phyloP scores from a whole-genome alignment of 352 stramenopile species.

The Achlya hypogyna region DNA sequence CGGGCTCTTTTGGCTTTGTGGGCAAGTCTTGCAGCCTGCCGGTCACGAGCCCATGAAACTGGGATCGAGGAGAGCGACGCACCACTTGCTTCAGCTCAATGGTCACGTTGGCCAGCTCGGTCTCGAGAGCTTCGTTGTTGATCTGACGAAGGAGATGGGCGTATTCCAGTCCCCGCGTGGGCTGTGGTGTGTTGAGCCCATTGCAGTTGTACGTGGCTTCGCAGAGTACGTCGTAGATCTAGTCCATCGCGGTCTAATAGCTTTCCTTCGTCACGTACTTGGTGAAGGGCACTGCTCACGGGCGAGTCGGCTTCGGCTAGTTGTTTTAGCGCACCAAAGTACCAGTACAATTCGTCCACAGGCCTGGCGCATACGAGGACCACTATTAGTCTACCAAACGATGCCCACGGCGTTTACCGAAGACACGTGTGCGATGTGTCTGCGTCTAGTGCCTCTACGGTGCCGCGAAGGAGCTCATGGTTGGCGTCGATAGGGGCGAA shows the following conservation, averaged over 20 bases:
- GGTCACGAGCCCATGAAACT: neutral
- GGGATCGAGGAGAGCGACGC: neutral
- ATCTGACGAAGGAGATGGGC: neutral
- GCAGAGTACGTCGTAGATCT: conserved; percentile 12
- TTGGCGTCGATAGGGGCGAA: conserved; percentile 5
- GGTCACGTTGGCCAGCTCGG: neutral
- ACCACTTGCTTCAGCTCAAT: conserved; percentile 5
- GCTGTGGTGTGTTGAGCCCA: neutral
- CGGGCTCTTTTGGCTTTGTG: neutral
- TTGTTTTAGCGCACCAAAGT: conserved; percentile 11
- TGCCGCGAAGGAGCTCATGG: neutral
- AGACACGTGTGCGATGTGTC: conserved; percentile 10
- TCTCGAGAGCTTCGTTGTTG: conserved; percentile 1
- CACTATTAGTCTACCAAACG: neutral
- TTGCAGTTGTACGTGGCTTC: conserved; percentile 2
- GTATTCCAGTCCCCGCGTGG: conserved; percentile 9
- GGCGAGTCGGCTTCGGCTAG: neutral
- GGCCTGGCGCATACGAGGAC: neutral
- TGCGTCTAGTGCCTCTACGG: neutral
- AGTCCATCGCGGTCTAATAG: neutral
- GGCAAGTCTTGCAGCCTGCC: neutral
- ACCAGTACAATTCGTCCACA: conserved; percentile 11
- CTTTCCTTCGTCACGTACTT: neutral
- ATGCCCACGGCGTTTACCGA: neutral
- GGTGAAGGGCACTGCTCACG: neutral